These are phyloP conservation scores for Sclerotiophoma versabilis DNA, from an alignment of 2,329 filamentous ascomycete genomes.

Conservation along the genomic window DNA sequence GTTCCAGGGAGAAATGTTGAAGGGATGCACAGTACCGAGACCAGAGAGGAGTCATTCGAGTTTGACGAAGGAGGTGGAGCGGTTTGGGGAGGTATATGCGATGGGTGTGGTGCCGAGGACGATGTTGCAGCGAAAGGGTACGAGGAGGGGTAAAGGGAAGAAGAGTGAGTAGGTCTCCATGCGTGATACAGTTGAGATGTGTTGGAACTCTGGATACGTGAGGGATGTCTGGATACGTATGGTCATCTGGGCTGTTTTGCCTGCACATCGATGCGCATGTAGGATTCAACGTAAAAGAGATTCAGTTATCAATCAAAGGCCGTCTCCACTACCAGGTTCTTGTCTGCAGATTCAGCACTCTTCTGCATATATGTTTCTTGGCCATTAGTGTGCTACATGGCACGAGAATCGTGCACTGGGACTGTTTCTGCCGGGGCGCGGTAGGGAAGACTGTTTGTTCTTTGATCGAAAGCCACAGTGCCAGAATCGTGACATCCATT, in stretches of 20 bases:
- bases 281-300: no score
- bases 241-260: background rate
- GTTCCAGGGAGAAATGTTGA: slow-evolving; percentile 28
- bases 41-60: slow-evolving; percentile 29
- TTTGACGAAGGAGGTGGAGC: slow-evolving; percentile 40
- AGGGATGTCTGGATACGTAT: background rate
- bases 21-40: slow-evolving; percentile 10
- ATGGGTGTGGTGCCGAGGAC: slow-evolving; percentile 28
- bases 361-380: no score
- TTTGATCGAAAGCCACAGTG: no score
- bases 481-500: no score
- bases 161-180: background rate
- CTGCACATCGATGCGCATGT: background rate
- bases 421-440: no score
- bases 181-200: no score
- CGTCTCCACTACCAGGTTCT: no score
- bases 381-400: no score
- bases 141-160: background rate
- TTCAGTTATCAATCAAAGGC: no score
- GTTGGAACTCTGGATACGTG: background rate
- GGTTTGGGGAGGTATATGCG: slow-evolving; percentile 33
- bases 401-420: no score
- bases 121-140: background rate
- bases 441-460: no score
- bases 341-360: no score